Percentiles rank a stretch among this genome's conserved stretches.
These are phyloP conservation scores for Alternaria tenuissima DNA, from an alignment of 2,329 filamentous ascomycete species.

Conservation along the genomic window DNA sequence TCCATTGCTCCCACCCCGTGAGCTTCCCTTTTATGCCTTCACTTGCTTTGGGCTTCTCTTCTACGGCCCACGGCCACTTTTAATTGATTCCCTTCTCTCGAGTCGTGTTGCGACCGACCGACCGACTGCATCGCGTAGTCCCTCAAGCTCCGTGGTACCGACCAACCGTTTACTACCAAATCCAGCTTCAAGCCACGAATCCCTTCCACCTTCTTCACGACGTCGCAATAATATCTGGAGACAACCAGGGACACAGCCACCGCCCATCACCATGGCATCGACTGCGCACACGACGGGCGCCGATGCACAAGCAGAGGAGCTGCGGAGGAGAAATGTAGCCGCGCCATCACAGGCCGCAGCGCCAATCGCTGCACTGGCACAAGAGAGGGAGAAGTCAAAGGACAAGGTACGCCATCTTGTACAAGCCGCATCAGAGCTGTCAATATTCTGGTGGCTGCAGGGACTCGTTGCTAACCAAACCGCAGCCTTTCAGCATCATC, in stretches of 20 bases:
- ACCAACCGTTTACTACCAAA: conserved; percentile 24
- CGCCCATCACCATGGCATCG: conserved; percentile 37
- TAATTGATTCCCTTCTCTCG: conserved; percentile 20
- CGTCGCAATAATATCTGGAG: conserved; percentile 2
- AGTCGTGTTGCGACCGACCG: neutral
- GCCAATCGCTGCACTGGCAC: conserved; percentile 42
- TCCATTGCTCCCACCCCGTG: conserved; percentile 22
- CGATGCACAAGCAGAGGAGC: conserved; percentile 53
- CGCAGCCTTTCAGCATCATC: conserved; percentile 63
- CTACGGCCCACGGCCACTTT: conserved; percentile 22
- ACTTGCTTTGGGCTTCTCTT: conserved; percentile 19
- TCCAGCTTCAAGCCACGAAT: conserved; percentile 25
- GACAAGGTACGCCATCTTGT: conserved; percentile 51
- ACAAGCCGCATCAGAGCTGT: conserved; percentile 8
- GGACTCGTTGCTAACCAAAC: conserved; percentile 25
- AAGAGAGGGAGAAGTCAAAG: conserved; percentile 57
- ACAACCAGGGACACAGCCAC: neutral
- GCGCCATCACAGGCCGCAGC: conserved; percentile 31
- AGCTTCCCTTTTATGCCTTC: conserved; percentile 22
- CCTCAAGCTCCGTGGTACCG: conserved; percentile 20
- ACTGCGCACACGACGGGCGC: conserved; percentile 51
- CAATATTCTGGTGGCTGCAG: conserved; percentile 7
- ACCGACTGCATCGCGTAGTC: conserved; percentile 10
- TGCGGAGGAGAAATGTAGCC: conserved; percentile 57
- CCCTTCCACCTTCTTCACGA: conserved; percentile 14